These are phyloP conservation scores for Podosphaera xanthii DNA, from an alignment of 2,329 filamentous ascomycete genomes.

Conservation along the genomic window DNA sequence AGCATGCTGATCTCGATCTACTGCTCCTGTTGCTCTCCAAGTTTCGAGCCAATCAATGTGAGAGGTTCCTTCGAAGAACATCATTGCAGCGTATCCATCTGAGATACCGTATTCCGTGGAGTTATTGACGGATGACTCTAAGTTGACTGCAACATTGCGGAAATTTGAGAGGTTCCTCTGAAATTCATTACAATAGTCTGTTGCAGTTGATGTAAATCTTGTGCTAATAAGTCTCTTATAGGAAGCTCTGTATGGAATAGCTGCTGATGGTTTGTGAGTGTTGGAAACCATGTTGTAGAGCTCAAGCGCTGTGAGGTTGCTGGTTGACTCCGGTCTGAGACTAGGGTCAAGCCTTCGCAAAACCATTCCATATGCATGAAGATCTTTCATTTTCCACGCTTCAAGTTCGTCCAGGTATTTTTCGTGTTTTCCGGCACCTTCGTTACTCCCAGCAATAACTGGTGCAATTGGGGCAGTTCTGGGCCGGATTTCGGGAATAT, in stretches of 20 bases:
- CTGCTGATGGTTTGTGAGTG: neutral
- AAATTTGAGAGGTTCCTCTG: neutral
- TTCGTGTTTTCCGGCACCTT: neutral
- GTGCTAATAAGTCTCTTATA: too few species aligned
- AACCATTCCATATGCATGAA: neutral
- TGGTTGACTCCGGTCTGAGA: neutral
- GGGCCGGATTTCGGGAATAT: neutral
- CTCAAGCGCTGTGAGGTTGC: neutral
- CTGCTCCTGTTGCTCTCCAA: neutral
- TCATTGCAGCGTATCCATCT: neutral
- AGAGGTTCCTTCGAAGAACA: neutral
- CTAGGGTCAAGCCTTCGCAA: neutral
- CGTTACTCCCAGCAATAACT: neutral
- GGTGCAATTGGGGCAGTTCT: neutral
- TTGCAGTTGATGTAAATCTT: too few species aligned
- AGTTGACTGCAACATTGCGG: neutral
- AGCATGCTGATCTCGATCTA: neutral
- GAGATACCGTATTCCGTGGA: neutral
- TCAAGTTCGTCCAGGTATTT: neutral
- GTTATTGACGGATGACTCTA: neutral
- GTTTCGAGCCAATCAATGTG: neutral
- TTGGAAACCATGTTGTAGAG: neutral
- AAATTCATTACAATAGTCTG: too few species aligned
- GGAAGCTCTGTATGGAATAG: too few species aligned
- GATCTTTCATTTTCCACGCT: neutral